These are phyloP conservation scores for Blastobotrys arbuscula DNA, from an alignment of 1,139 yeast genomes.

Conservation along the genomic window DNA sequence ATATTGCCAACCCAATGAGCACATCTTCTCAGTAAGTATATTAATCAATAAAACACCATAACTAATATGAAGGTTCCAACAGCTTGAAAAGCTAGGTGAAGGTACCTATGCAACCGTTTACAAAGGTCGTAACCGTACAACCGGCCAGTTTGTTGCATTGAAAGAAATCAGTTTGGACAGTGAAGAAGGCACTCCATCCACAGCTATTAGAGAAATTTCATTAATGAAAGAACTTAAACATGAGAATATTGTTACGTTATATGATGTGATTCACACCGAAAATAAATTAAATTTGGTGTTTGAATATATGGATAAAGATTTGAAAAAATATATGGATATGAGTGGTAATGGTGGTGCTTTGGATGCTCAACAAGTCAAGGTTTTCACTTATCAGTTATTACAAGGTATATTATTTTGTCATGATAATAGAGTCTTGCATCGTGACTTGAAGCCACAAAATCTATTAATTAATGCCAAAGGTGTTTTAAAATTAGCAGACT, in stretches of 20 bases:
- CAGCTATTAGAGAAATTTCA: constrained; percentile 95
- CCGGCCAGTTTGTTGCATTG: constrained; percentile 90
- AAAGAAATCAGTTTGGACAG: constrained; percentile 92
- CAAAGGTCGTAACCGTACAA: constrained; percentile 85
- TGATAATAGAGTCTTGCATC: constrained; percentile 87
- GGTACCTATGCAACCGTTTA: constrained; percentile 98
- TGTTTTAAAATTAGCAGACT: constrained; percentile 91
- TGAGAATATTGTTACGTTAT: constrained; percentile 86
- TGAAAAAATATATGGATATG: constrained; percentile 90
- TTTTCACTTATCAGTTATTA: constrained; percentile 87
- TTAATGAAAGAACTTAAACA: constrained; percentile 94
- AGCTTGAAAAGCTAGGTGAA: constrained; percentile 84
- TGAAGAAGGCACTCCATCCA: constrained; percentile 97
- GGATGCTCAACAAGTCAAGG: constrained; percentile 72
- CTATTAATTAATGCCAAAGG: constrained; percentile 82
- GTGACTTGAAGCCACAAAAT: constrained; percentile 95
- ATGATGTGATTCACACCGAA: constrained; percentile 95
- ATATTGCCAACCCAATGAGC: constrained; percentile 8
- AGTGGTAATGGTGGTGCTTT: constrained; percentile 76
- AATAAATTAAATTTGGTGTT: constrained; percentile 90
- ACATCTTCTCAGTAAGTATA: constrained; percentile 19
- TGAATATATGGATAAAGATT: constrained; percentile 89
- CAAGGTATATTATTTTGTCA: constrained; percentile 93
- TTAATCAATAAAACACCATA: constrained; percentile 8
- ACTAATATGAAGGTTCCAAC: constrained; percentile 23